Evolutionary conservation across 2,329 filamentous ascomycete genomes (phyloP).

Genomic region (Epichloe sp.): DNA sequence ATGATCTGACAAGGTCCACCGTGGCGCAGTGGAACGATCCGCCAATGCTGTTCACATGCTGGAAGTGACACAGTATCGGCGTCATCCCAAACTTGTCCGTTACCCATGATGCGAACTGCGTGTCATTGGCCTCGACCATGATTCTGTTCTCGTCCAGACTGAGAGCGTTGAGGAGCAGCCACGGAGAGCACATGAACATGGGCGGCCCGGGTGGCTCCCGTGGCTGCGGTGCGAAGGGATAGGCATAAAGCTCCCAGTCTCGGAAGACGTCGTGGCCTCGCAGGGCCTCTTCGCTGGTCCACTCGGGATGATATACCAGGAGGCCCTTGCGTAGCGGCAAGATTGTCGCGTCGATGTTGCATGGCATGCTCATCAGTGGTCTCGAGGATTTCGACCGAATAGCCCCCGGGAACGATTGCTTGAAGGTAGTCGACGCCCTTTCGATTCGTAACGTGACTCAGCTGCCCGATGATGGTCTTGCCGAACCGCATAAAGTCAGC

Average conservation of each 20-base stretch:
- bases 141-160: constrained; percentile 13
- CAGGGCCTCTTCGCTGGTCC: constrained; percentile 12
- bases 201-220: constrained; percentile 7
- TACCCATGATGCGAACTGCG: constrained; percentile 7
- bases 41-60: constrained; percentile 19
- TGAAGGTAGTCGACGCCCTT: constrained; percentile 17
- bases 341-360: constrained; percentile 20
- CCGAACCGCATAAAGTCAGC: constrained; percentile 22
- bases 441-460: constrained; percentile 19
- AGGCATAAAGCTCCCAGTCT: constrained; percentile 16
- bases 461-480: constrained; percentile 16
- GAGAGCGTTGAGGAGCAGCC: constrained; percentile 15
- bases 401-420: constrained; percentile 11
- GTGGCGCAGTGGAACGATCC: constrained; percentile 18
- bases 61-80: constrained; percentile 12
- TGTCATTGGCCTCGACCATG: constrained; percentile 14
- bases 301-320: constrained; percentile 13
- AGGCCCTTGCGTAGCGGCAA: constrained; percentile 15
- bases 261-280: constrained; percentile 12
- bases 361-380: constrained; percentile 14
- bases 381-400: constrained; percentile 16
- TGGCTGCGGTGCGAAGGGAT: constrained; percentile 10
- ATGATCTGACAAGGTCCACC: too few species aligned
- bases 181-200: constrained; percentile 14
- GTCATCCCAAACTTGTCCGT: constrained; percentile 5